Base-by-base conservation (phyloP, 202 grass and related monocot genomes). In the Setaria viridis region DNA sequence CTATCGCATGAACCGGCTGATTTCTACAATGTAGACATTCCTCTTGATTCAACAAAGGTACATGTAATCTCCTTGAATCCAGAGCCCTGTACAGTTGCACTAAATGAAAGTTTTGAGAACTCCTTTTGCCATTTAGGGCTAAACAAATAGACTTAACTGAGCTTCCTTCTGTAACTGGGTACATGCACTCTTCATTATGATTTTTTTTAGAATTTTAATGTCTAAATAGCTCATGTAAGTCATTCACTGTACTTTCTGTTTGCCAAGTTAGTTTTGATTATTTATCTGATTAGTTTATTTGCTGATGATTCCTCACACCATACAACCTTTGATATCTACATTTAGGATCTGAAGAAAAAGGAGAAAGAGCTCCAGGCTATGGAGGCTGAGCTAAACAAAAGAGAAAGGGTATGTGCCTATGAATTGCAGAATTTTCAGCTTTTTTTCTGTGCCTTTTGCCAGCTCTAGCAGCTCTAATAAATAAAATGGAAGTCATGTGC, bases 341-440 rank as follows among this genome's bases (percentile, higher is more conserved):
- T 84, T 37, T 77, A 99, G 97, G 97, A 94, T 86, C 53, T 98
- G 45, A 97, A 97, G 90, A 93, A 91, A 97, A 97, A 94, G 78
- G 97, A 99, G 85, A 99, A 90, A 91, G 94, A 99, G 81, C 97
- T 99, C 11, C 90, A 96, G 83, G 90, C 94, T 32, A 94, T 96
- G 90, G 97, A 94, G 74, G 88, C 92, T 77, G 92, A 94, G 84
- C 87, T 99, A 72, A 96, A 92, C 85, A 99, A 99, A 90, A 94
- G 90, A 88, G 97, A 96, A 85, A 90, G 84, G 90, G 97, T 96
- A 88, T 80, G 83, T 59, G 29, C 78, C 68, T 87, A 60, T 46
- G 35, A 64, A 64, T 41, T 71, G 12, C 33, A 15, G 58, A 76
- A 41, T 76, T 65, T 80, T 48, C 0, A 10, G 42, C 30, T 10